Evolutionary conservation across 306 rosid species (phyloP), one percentile per base, ranked within the genome.

Genomic region (Lotus japonicus): DNA sequence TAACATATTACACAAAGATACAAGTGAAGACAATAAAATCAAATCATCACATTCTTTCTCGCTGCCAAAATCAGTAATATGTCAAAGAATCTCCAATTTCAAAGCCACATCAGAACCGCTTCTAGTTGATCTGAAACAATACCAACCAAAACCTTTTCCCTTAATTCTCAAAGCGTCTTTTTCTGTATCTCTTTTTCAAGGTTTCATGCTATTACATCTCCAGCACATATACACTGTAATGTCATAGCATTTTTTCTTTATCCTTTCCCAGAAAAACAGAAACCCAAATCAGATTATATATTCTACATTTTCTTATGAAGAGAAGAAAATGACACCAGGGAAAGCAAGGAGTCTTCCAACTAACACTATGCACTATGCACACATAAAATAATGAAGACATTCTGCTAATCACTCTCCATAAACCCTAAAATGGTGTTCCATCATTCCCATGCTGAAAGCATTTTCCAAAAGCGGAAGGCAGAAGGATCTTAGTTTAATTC

Each of bases 11-110:
- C 58, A 43, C 63, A 58, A 12, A 5, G 19, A 78, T 33, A 31
- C 19, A 73, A 68, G 13, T 35, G 68, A 38, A 26, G 4, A 26
- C 21, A 5, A 33, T 12, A 58, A 76, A 42, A 50, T 52, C 7
- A 60, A 41, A 59, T 52, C 33, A 65, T 16, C 45, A 53, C 35
- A 17, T 13, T 41, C 69, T 12, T 50, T 10, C 48, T 5, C 11
- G 72, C 26, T 17, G n/a, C 14, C 55, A 68, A 68, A 58, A 9
- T 43, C 66, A 31, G 45, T 46, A 63, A 60, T 33, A 65, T 35
- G 60, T 15, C 72, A 55, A 26, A 41, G 56, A 51, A 21, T 54
- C 48, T 45, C 49, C 50, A 45, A 31, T 31, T 42, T 21, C 11
- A 36, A 61, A 50, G 48, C 26, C 13, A 43, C 5, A 43, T 26